Conservation (phyloP, 2,329 filamentous ascomycete genomes). For the Penicillium sp. region DNA sequence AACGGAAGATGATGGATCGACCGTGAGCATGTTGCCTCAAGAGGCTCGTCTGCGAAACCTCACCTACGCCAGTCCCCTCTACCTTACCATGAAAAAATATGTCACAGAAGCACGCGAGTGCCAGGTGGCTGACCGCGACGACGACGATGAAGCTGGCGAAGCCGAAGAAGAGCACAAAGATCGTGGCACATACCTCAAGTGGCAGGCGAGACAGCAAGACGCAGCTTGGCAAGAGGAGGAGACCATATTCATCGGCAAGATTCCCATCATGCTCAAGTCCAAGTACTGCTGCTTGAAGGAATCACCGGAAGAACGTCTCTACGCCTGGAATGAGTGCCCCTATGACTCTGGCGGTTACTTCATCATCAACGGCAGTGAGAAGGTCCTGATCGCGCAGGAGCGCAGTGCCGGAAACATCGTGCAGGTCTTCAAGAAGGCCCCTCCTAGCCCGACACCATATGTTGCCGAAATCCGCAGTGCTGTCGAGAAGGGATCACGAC, state of each 20-base stretch:
- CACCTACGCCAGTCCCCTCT: constrained; percentile 91
- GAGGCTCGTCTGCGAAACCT: constrained; percentile 95
- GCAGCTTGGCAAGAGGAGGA: constrained; percentile 66
- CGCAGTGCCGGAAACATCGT: constrained; percentile 98
- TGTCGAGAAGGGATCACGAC: constrained; percentile 90
- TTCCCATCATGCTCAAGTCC: constrained; percentile 98
- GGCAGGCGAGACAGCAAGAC: constrained; percentile 53
- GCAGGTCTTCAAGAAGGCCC: constrained; percentile 97
- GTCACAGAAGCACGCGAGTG: constrained; percentile 83
- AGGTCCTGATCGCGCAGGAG: constrained; percentile 97
- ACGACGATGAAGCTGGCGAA: constrained; percentile 60
- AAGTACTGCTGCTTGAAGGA: constrained; percentile 90
- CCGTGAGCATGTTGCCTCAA: constrained; percentile 85
- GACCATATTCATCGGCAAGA: constrained; percentile 88
- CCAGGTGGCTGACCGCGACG: constrained; percentile 72
- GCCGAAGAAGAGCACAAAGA: constrained; percentile 57
- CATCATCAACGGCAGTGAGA: constrained; percentile 98
- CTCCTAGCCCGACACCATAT: constrained; percentile 89
- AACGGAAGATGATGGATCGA: constrained; percentile 89
- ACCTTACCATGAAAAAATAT: constrained; percentile 84
- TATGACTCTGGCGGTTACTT: constrained; percentile 99
- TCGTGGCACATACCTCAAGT: constrained; percentile 52
- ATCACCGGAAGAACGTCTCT: constrained; percentile 83
- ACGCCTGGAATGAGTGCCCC: constrained; percentile 92
- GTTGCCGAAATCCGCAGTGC: constrained; percentile 96